Conservation (phyloP, 2,329 filamentous ascomycete genomes). For the Fusarium poae region DNA sequence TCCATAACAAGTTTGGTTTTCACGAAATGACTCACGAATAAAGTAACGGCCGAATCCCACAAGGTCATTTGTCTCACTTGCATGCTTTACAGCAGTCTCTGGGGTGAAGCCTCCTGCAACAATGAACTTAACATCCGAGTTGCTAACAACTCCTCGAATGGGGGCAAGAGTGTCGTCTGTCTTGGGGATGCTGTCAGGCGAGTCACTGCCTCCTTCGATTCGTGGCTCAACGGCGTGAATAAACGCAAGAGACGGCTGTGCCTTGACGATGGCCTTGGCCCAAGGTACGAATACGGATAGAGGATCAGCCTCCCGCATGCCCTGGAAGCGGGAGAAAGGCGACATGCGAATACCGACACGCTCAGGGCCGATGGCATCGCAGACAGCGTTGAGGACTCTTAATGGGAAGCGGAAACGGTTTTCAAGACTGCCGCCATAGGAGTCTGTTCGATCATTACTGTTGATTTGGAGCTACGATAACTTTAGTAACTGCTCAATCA, state of each 20-base stretch:
- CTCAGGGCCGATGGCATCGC: constrained; percentile 63
- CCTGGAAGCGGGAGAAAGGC: constrained; percentile 72
- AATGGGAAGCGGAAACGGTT: constrained; percentile 65
- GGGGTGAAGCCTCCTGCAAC: constrained; percentile 54
- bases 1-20: background rate
- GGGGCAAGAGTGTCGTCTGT: constrained; percentile 52
- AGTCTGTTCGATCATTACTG: constrained; percentile 65
- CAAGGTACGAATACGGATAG: constrained; percentile 63
- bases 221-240: constrained; percentile 72
- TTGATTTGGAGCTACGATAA: constrained; percentile 53
- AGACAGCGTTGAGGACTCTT: constrained; percentile 62
- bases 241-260: constrained; percentile 70
- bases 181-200: constrained; percentile 49
- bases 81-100: constrained; percentile 48
- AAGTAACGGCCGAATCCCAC: constrained; percentile 54
- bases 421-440: constrained; percentile 66
- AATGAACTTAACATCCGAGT: constrained; percentile 47
- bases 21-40: constrained; percentile 36
- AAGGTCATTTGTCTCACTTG: constrained; percentile 52
- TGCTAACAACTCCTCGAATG: constrained; percentile 51
- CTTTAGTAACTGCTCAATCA: constrained; percentile 1
- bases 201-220: constrained; percentile 59
- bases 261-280: constrained; percentile 64
- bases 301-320: constrained; percentile 73
- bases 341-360: constrained; percentile 69